Evolutionary conservation across 495 filamentous ascomycete genomes (phyloP), one percentile per base, ranked within the genome.

Genomic region (Penicillium waksmanii): DNA sequence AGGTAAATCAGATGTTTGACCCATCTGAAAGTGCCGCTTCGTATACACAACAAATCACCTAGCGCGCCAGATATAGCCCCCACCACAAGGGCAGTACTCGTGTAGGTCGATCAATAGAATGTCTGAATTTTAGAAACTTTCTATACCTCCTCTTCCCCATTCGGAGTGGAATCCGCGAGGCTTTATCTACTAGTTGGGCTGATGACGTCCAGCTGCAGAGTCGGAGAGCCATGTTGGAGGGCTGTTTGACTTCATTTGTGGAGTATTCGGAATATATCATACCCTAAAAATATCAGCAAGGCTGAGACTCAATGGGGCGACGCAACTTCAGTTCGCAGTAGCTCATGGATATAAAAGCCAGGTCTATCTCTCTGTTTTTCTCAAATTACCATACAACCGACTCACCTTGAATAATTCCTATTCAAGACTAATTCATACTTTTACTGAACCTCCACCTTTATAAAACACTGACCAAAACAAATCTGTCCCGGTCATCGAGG

Each of bases 1-100:
- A 1, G 10, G 42, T 46, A 46, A 46, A 6, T 1, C 9, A 17
- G 3, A 46, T 46, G 42, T 19, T 17, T 10, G 10, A 46, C 42
- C 42, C 17, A 23, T 46, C 42, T 23, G 3, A 19, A 19, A 10
- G 18, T 9, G 42, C 42, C 47, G 55, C 47, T 35, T 51, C 11
- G 17, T 23, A 23, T 23, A 2, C n/a, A 19, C 55, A 36, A 9
- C 36, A 31, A 42, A 42, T 40, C 18, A 43, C 15, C 19, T 38
- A 57, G 55, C 2, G 31, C 10, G 36, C 36, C 33, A 42, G n/a
- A 35, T 38, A 9, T 13, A 38, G 42, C 42, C 42, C 42, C 46
- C 13, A n/a, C 17, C 12, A 8, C 11, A 38, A 10, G 23, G 18
- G 23, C 34, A 38, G 19, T 31, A 11, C n/a, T n/a, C n/a, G n/a